Evolutionary conservation across 192 early-diverging fungal species (phyloP).

Genomic region (Gryganskiella cystojenkinii): DNA sequence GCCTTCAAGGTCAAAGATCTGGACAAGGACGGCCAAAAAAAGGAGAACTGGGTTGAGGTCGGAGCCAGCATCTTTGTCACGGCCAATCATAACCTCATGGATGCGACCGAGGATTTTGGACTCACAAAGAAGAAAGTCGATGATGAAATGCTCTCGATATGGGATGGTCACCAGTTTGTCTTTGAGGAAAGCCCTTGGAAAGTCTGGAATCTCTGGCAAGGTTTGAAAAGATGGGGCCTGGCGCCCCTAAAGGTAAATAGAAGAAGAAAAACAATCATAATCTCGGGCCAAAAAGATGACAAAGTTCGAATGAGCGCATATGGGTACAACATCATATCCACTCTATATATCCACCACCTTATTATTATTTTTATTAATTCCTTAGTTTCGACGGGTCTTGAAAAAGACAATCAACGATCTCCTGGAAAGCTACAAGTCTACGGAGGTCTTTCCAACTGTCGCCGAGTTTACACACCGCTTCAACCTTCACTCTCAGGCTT

Average conservation of each 20-base stretch:
- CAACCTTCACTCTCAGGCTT: conserved; percentile 43
- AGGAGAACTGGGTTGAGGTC: conserved; percentile 58
- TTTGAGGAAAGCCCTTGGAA: conserved; percentile 58
- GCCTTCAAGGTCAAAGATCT: conserved; percentile 38
- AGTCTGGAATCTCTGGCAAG: conserved; percentile 54
- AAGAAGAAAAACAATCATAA: not conserved
- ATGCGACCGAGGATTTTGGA: conserved; percentile 60
- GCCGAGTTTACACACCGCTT: conserved; percentile 28
- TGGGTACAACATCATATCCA: too few relatives aligned
- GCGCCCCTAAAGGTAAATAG: conserved; percentile 57
- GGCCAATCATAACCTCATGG: conserved; percentile 65
- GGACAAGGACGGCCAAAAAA: conserved; percentile 7
- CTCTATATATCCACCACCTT: too few relatives aligned
- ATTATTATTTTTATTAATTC: too few relatives aligned
- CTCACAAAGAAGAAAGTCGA: conserved; percentile 52
- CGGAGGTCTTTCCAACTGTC: conserved; percentile 48
- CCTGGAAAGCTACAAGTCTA: conserved; percentile 48
- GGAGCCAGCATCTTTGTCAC: conserved; percentile 75
- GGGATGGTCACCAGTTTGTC: conserved; percentile 65
- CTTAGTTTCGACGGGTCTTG: conserved; percentile 49
- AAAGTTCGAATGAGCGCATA: too few relatives aligned
- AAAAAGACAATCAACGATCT: conserved; percentile 29
- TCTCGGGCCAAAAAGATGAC: too few relatives aligned
- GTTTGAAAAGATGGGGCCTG: conserved; percentile 57
- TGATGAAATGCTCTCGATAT: conserved; percentile 47